Evolutionary conservation across 2,329 filamentous ascomycete genomes (phyloP), one percentile per base, ranked within the genome.

Genomic region (Colletotrichum sidae): DNA sequence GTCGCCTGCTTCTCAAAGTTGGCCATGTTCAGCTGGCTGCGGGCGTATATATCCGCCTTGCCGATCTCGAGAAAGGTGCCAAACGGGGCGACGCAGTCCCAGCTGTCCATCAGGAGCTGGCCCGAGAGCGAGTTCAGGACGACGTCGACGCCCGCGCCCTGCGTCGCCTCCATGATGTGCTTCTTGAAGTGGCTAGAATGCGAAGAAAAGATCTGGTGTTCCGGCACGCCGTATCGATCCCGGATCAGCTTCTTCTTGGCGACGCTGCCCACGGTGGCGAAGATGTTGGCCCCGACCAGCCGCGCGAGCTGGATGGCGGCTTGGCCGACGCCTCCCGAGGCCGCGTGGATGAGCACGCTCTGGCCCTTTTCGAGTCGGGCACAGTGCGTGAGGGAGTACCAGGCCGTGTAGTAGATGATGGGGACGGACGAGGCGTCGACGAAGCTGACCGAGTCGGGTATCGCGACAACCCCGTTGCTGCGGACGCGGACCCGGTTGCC

Each of bases 61-160:
- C 81, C 80, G 41, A 75, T 68, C 67, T 75, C 77, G 8, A 79
- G 78, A 45, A 84, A 82, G 3, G 78, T 75, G 1, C 81, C 82
- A 65, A 81, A 80, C 3, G 72, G 73, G 42, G 78, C 78, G 10
- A 86, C 69, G 58, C 78, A 81, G 5, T 75, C 73, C 79, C 78
- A 83, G 0, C 80, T 79, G 41, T 79, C 78, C 3, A 74, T 73
- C 2, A 83, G 69, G 2, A 74, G 69, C 11, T 83, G 80, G 1
- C 81, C 81, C 1, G 77, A 69, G 0, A 84, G 72, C 0, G 79
- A 82, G 70, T 83, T 79, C 4, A 80, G 41, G 2, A 78, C 72
- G 1, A 78, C 65, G 33, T 80, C 74, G 2, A 80, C 76, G 4
- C 78, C 78, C 4, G 50, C 51, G 3, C 72, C 71, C 0, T 54